These are phyloP conservation scores for Diaporthe citrichinensis DNA, from an alignment of 2,329 filamentous ascomycete species.

Conservation along the genomic window DNA sequence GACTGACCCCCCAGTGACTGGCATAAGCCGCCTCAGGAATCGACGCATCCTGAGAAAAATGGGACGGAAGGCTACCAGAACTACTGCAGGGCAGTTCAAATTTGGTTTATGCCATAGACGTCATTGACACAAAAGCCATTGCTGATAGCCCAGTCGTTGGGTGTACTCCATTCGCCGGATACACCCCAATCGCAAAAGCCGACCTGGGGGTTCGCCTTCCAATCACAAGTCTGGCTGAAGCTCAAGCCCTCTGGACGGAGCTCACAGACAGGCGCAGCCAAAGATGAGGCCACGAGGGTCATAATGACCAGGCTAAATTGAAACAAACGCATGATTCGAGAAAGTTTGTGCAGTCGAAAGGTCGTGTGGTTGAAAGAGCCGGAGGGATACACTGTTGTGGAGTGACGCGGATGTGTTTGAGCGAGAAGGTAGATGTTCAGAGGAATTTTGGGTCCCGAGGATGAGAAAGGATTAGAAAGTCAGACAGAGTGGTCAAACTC, in stretches of 20 bases:
- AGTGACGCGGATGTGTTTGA: background rate
- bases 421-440: too few species aligned
- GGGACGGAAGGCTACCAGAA: too few species aligned
- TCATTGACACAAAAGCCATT: too few species aligned
- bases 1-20: too few species aligned
- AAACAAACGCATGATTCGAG: background rate
- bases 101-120: too few species aligned
- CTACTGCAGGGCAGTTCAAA: too few species aligned
- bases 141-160: too few species aligned
- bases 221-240: background rate
- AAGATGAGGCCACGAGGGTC: background rate
- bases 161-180: too few species aligned
- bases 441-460: background rate
- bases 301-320: background rate
- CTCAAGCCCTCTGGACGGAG: too few species aligned
- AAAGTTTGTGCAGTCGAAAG: background rate
- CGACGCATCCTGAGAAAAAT: too few species aligned
- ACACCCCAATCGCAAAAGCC: background rate
- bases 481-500: background rate
- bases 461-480: background rate
- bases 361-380: background rate
- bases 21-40: too few species aligned
- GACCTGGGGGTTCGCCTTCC: background rate
- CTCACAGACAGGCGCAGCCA: background rate
- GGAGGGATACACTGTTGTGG: background rate